Conservation (phyloP, 2,329 filamentous ascomycete species). For the Fusarium devonianum region DNA sequence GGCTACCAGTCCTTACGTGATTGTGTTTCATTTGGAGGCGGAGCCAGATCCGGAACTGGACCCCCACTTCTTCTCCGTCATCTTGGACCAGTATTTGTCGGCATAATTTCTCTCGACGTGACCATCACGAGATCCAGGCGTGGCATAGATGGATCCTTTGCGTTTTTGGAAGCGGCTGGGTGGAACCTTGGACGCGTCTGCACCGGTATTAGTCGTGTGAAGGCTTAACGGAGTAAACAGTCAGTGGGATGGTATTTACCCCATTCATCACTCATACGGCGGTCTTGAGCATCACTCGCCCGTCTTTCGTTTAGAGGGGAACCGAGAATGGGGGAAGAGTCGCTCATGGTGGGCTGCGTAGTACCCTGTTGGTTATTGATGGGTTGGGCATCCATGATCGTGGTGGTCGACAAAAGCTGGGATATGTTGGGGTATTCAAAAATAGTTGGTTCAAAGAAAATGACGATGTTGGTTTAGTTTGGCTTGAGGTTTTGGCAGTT, state of each 20-base stretch:
- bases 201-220: constrained; percentile 6
- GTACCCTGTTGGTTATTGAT: constrained; percentile 37
- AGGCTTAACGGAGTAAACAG: background rate
- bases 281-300: constrained; percentile 42
- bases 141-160: constrained; percentile 73
- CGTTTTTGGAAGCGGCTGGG: constrained; percentile 74
- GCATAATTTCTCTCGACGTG: constrained; percentile 67
- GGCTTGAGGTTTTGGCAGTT: background rate
- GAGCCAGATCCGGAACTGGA: no score
- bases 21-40: constrained; percentile 41
- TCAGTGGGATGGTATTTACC: constrained; percentile 46
- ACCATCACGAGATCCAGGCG: constrained; percentile 69
- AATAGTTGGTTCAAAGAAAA: background rate
- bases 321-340: constrained; percentile 43
- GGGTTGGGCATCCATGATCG: constrained; percentile 39
- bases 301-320: constrained; percentile 29
- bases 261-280: constrained; percentile 56
- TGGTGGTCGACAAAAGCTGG: background rate
- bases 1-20: background rate
- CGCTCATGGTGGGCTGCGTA: constrained; percentile 40
- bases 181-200: constrained; percentile 71
- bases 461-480: background rate
- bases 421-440: no score
- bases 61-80: constrained; percentile 59
- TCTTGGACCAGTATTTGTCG: constrained; percentile 67